These are phyloP conservation scores for Forsythia viridissima DNA, from an alignment of 257 asterid genomes.

Conservation along the genomic window DNA sequence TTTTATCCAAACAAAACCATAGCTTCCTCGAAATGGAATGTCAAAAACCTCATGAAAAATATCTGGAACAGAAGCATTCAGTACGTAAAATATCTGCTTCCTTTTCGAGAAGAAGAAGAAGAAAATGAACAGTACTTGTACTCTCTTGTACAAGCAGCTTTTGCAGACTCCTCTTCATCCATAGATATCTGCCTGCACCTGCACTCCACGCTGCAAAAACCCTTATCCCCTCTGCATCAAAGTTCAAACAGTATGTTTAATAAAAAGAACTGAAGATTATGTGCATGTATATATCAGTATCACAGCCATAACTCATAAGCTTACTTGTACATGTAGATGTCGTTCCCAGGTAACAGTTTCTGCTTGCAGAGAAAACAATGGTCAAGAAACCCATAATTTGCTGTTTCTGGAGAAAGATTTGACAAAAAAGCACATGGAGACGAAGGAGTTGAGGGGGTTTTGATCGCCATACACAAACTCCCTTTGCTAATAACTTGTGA, in stretches of 20 bases:
- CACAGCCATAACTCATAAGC: not conserved
- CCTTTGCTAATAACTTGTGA: constrained; percentile 69
- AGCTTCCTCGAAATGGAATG: constrained; percentile 18
- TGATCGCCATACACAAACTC: constrained; percentile 38
- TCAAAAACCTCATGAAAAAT: not conserved
- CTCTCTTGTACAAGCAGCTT: constrained; percentile 32
- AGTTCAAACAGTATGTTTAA: too few species aligned
- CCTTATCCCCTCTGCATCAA: constrained; percentile 75
- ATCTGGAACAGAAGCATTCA: constrained; percentile 26
- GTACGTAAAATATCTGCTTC: constrained; percentile 37
- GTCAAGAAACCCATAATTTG: too few species aligned
- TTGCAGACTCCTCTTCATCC: constrained; percentile 71
- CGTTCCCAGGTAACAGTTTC: constrained; percentile 71
- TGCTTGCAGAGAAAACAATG: constrained; percentile 64
- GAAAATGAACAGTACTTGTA: constrained; percentile 45
- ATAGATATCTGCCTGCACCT: constrained; percentile 84
- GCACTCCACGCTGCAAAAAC: constrained; percentile 89
- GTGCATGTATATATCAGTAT: too few species aligned
- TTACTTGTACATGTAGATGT: constrained; percentile 98
- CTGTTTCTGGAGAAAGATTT: too few species aligned
- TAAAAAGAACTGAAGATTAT: too few species aligned
- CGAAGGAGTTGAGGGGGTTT: constrained; percentile 29
- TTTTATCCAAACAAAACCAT: constrained; percentile 22
- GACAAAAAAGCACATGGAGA: constrained; percentile 17
- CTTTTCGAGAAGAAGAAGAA: constrained; percentile 32